Conservation (phyloP, 2,329 filamentous ascomycete species). For the Elsinoe perseae region DNA sequence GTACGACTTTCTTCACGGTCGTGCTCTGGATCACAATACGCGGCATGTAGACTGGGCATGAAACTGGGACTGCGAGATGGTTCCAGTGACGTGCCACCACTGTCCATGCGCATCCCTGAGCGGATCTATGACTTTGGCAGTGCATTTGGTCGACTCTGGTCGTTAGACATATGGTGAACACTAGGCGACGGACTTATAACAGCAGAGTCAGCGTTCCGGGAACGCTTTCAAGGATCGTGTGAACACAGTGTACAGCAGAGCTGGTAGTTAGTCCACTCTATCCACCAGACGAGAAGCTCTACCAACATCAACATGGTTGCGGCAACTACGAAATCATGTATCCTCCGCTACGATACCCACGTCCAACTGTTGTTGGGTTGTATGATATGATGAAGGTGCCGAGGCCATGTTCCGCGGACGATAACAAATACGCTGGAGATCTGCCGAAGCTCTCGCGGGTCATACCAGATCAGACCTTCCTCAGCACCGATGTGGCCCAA, state of each 20-base stretch:
- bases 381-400: constrained; percentile 38
- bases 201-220: no score
- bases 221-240: neutral
- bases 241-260: neutral
- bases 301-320: constrained; percentile 30
- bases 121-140: no score
- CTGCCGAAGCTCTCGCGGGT: constrained; percentile 39
- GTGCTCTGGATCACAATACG: neutral
- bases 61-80: neutral
- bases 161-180: no score
- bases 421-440: constrained; percentile 32
- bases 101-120: no score
- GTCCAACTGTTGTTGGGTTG: constrained; percentile 40
- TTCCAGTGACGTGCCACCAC: no score
- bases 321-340: constrained; percentile 34
- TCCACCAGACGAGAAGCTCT: constrained; percentile 34
- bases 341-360: constrained; percentile 35
- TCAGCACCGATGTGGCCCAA: constrained; percentile 25
- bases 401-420: constrained; percentile 30
- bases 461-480: constrained; percentile 35
- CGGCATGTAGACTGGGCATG: neutral
- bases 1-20: neutral
- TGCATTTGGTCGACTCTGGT: no score
- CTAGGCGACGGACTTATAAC: no score
- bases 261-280: constrained; percentile 21